phyloP scores from a whole-genome alignment of 1,284 basidiomycete genomes.

The Salmacisia buchloeana region DNA sequence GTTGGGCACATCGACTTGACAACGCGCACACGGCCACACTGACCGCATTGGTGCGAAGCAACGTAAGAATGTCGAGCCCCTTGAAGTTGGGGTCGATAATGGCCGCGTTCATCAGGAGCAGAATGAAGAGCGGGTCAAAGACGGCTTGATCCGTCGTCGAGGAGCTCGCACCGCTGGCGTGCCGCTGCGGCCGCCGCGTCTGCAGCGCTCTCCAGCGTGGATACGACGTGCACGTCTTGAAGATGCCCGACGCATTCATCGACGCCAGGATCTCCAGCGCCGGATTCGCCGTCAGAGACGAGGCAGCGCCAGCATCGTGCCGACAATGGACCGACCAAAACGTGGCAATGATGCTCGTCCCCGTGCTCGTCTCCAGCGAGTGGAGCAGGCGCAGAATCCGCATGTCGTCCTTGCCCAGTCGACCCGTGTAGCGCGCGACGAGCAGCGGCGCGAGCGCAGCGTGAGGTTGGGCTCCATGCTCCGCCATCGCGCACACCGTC shows the following conservation, averaged over 20 bases:
- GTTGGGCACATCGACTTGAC: conserved; percentile 62
- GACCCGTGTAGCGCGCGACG: background rate
- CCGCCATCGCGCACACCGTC: conserved; percentile 64
- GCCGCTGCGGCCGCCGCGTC: background rate
- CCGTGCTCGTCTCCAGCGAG: background rate
- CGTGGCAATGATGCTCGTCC: background rate
- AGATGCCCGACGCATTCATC: conserved; percentile 65
- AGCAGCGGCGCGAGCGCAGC: conserved; percentile 41
- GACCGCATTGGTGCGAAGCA: conserved; percentile 74
- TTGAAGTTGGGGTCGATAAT: conserved; percentile 60
- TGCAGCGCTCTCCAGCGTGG: conserved; percentile 53
- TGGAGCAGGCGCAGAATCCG: background rate
- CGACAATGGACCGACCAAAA: background rate
- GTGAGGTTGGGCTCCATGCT: conserved; percentile 62
- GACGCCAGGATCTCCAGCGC: conserved; percentile 63
- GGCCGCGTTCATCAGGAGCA: conserved; percentile 64
- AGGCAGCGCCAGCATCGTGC: background rate
- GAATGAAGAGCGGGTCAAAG: conserved; percentile 78
- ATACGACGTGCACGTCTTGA: conserved; percentile 69
- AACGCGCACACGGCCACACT: conserved; percentile 69
- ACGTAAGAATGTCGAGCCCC: conserved; percentile 72
- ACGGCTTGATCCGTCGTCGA: conserved; percentile 3
- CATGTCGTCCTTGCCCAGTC: background rate
- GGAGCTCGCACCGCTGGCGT: too few species aligned
- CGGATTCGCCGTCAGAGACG: background rate